Evolutionary conservation across 129 eudicot species (phyloP).

Genomic region (Centaurea solstitialis): DNA sequence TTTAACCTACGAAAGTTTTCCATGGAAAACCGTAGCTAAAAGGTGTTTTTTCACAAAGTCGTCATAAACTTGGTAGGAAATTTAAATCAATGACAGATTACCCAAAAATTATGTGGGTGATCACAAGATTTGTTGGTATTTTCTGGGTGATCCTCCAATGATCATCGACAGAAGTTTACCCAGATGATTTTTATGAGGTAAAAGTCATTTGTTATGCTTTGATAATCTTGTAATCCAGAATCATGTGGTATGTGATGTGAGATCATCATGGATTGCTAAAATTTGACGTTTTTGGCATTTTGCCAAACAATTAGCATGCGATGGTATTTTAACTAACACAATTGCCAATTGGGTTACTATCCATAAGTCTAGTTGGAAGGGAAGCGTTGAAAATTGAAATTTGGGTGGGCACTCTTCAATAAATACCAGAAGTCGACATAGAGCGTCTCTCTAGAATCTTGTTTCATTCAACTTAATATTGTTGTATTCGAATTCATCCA

Average conservation of each 20-base stretch:
- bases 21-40: no score
- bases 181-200: no score
- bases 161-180: no score
- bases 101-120: no score
- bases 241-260: background rate
- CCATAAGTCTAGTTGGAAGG: background rate
- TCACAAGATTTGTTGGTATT: no score
- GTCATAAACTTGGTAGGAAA: no score
- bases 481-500: background rate
- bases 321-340: slow-evolving; percentile 11
- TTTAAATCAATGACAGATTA: no score
- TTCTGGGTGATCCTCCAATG: no score
- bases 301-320: background rate
- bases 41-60: no score
- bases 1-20: no score
- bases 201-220: no score
- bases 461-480: background rate
- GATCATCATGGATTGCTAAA: background rate
- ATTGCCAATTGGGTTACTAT: slow-evolving; percentile 2
- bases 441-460: slow-evolving; percentile 1
- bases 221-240: background rate
- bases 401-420: slow-evolving; percentile 11
- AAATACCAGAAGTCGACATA: slow-evolving; percentile 3
- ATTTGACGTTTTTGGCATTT: slow-evolving; percentile 5
- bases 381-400: background rate